Percentiles rank a stretch among this genome's conserved stretches.
These are phyloP conservation scores for Fusarium protoensiforme DNA, from an alignment of 2,329 filamentous ascomycete genomes.

Conservation along the genomic window DNA sequence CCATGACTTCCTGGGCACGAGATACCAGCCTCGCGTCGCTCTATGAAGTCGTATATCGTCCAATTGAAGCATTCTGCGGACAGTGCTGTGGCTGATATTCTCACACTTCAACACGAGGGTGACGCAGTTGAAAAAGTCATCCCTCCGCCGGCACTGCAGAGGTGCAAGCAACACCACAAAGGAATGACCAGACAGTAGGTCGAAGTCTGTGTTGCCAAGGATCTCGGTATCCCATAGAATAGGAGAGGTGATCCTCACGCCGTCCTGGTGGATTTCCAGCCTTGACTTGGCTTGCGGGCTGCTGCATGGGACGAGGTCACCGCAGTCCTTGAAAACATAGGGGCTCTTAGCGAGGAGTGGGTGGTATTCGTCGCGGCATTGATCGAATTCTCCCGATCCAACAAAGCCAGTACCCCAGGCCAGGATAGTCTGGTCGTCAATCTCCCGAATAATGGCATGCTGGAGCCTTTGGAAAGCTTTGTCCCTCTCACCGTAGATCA, in stretches of 20 bases:
- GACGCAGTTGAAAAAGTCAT: not conserved
- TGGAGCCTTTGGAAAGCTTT: slow-evolving; percentile 6
- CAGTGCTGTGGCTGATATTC: not conserved
- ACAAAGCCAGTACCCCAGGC: not conserved
- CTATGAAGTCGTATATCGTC: not conserved
- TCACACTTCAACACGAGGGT: not conserved
- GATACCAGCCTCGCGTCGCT: not conserved
- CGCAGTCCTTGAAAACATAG: not conserved
- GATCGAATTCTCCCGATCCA: not conserved
- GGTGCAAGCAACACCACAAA: not conserved
- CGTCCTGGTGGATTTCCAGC: not conserved
- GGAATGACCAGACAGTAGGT: not conserved
- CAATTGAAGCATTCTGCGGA: not conserved
- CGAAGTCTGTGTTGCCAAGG: not conserved
- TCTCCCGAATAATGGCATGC: slow-evolving; percentile 3
- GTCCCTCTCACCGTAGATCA: slow-evolving; percentile 9
- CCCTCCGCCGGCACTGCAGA: not conserved
- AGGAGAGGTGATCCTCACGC: not conserved
- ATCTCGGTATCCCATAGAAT: not conserved
- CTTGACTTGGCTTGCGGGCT: not conserved
- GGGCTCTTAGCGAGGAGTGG: not conserved
- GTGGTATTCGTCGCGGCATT: not conserved
- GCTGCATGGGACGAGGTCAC: not conserved
- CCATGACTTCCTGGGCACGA: not conserved
- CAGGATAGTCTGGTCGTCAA: not conserved